phyloP scores from a whole-genome alignment of 257 asterid genomes.

The Echites panduratus region DNA sequence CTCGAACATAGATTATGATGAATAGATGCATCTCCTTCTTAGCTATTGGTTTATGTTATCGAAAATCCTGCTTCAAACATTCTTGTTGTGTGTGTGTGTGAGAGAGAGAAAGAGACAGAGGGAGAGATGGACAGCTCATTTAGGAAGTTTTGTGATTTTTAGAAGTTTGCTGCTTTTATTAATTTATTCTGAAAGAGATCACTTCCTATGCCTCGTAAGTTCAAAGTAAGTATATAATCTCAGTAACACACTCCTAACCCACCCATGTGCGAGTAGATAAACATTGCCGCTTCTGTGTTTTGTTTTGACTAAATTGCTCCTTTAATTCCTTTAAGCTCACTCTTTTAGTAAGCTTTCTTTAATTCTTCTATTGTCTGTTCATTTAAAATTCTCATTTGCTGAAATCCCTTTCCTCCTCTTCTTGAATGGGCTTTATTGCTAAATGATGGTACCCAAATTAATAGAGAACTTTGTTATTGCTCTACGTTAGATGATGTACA shows the following conservation, averaged over 20 bases:
- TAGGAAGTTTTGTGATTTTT: not conserved
- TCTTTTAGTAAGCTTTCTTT: not conserved
- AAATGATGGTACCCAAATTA: not conserved
- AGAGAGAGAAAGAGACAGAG: too few relatives aligned
- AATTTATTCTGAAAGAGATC: not conserved
- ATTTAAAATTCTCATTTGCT: not conserved
- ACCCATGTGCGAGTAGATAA: not conserved
- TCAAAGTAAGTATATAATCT: not conserved
- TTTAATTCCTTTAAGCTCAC: not conserved
- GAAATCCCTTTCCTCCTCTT: not conserved
- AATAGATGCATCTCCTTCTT: not conserved
- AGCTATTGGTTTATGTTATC: too few relatives aligned
- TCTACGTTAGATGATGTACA: not conserved
- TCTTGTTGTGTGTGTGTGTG: too few relatives aligned
- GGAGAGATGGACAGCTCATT: too few relatives aligned
- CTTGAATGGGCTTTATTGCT: not conserved
- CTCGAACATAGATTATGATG: not conserved
- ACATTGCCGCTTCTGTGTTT: not conserved
- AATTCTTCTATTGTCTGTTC: not conserved
- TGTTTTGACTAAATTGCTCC: not conserved
- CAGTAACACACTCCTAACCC: not conserved
- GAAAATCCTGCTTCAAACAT: not conserved
- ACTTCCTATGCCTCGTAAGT: not conserved
- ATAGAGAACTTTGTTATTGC: not conserved
- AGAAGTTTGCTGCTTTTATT: not conserved